Conservation (phyloP, 2,329 filamentous ascomycete genomes). For the Neocucurbitaria cava region DNA sequence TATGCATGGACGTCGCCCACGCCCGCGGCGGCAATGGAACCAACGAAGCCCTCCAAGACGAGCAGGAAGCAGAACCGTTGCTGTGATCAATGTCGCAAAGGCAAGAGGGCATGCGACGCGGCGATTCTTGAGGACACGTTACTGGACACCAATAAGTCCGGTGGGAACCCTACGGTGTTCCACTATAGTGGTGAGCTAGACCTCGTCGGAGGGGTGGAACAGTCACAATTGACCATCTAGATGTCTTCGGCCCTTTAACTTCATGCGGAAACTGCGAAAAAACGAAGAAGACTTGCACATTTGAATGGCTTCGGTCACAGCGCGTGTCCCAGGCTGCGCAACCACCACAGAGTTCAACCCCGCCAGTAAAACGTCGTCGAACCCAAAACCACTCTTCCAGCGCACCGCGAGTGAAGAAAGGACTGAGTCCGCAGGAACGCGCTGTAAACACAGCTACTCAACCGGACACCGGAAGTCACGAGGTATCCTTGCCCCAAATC, state of each 20-base stretch:
- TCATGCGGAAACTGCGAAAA: slow-evolving; percentile 54
- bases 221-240: slow-evolving; percentile 30
- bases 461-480: slow-evolving; percentile 7
- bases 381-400: slow-evolving; percentile 24
- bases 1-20: slow-evolving; percentile 47
- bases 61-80: slow-evolving; percentile 53
- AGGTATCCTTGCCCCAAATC: slow-evolving; percentile 4
- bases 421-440: background rate
- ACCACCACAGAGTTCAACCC: slow-evolving; percentile 22
- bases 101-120: slow-evolving; percentile 56
- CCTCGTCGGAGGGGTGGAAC: background rate
- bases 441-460: slow-evolving; percentile 2
- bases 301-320: slow-evolving; percentile 52
- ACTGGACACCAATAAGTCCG: slow-evolving; percentile 31
- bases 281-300: slow-evolving; percentile 55
- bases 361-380: slow-evolving; percentile 40
- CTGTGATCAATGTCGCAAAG: slow-evolving; percentile 56
- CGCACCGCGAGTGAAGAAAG: slow-evolving; percentile 5
- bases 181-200: slow-evolving; percentile 44
- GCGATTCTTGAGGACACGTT: slow-evolving; percentile 45
- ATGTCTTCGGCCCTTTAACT: slow-evolving; percentile 43
- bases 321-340: slow-evolving; percentile 38
- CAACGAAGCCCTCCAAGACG: slow-evolving; percentile 39
- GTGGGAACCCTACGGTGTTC: slow-evolving; percentile 35
- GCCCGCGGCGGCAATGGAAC: slow-evolving; percentile 22